Conservation (phyloP, 108 stramenopile species). For the Aurantiochytrium sp. region DNA sequence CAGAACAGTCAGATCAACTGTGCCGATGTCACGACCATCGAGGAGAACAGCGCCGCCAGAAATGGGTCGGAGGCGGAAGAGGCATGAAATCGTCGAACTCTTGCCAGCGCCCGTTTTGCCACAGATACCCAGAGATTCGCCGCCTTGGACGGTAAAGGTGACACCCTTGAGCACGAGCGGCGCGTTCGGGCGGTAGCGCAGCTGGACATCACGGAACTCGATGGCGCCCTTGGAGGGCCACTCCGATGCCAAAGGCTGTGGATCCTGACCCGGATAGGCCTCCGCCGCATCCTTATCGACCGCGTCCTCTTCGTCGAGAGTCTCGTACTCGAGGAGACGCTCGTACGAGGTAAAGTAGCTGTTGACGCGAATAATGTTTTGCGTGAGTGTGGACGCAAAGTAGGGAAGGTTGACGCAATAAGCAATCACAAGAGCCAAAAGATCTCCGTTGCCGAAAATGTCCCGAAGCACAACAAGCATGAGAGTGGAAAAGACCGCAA, state of each 20-base stretch:
- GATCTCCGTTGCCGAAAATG: background rate
- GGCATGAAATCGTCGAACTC: conserved; percentile 56
- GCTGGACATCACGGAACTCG: conserved; percentile 50
- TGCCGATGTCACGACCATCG: conserved; percentile 71
- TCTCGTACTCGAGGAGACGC: conserved; percentile 30
- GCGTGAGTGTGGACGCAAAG: background rate
- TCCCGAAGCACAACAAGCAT: background rate
- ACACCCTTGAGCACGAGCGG: conserved; percentile 83
- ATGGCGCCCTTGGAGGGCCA: conserved; percentile 74
- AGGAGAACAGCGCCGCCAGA: conserved; percentile 65
- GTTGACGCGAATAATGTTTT: background rate
- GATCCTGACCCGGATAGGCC: background rate
- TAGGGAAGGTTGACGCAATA: background rate
- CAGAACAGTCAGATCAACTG: conserved; percentile 72
- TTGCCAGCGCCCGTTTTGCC: conserved; percentile 63
- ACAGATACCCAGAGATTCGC: conserved; percentile 69
- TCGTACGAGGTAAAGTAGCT: conserved; percentile 25
- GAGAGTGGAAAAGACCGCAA: background rate
- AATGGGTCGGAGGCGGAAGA: conserved; percentile 71
- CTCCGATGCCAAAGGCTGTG: background rate
- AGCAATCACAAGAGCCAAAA: background rate
- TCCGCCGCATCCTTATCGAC: background rate
- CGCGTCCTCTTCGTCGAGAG: background rate
- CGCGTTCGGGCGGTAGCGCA: conserved; percentile 71
- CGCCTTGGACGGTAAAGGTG: conserved; percentile 55